Percentiles rank a stretch among this genome's conserved stretches.
These are phyloP conservation scores for Termitomyces sp. DNA, from an alignment of 768 basidiomycete genomes.

Conservation along the genomic window DNA sequence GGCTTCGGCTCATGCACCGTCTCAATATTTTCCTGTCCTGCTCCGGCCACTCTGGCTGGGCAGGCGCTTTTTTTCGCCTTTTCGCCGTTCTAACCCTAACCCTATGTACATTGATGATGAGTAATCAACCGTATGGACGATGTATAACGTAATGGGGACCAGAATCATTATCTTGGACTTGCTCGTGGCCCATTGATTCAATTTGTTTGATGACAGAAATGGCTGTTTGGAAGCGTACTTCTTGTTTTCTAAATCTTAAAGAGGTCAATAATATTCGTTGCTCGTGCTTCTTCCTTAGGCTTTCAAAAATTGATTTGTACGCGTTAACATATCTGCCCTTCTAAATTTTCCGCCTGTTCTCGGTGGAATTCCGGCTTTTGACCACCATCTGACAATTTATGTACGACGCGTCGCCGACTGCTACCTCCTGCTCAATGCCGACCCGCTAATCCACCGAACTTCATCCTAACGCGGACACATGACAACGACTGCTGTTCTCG, in stretches of 20 bases:
- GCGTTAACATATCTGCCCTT: neutral
- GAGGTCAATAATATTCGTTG: neutral
- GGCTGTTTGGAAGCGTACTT: neutral
- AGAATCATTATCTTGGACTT: no score
- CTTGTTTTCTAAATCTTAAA: no score
- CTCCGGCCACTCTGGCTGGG: slow-evolving; percentile 47
- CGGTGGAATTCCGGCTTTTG: neutral
- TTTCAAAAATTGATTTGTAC: no score
- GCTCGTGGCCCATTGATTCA: no score
- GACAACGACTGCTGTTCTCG: neutral
- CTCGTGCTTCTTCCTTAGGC: neutral
- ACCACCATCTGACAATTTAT: neutral
- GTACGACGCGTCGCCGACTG: neutral
- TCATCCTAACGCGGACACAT: neutral
- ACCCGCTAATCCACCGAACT: neutral
- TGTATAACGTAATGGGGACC: no score
- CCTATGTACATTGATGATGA: neutral
- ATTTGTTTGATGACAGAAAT: neutral
- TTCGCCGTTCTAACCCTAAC: neutral
- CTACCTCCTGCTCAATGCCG: neutral
- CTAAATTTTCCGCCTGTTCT: neutral
- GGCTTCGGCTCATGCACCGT: slow-evolving; percentile 61
- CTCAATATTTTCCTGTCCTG: slow-evolving; percentile 56
- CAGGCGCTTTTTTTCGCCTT: slow-evolving; percentile 25
- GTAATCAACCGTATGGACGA: no score